Evolutionary conservation across 179 eudicot species (phyloP), one percentile per base, ranked within the genome.

Genomic region (Nepenthes alata): DNA sequence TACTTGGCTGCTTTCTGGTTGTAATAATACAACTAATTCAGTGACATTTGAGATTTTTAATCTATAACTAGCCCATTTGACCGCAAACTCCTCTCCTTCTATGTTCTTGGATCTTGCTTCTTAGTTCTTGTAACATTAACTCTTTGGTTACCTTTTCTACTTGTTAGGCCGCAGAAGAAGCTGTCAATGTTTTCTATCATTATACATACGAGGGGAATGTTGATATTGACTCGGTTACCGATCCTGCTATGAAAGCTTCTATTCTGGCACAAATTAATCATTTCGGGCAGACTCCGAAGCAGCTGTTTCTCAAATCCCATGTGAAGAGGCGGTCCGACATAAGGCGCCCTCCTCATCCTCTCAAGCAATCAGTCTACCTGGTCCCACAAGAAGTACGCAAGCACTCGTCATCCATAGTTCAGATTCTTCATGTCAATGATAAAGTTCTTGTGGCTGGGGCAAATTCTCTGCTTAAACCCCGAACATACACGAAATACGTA

Each of bases 221-320:
- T 52, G 97, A 94, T 67, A 94, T 94, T 57, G 99, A 94, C 69
- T 75, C 97, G 3, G 89, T 94, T 5, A 72, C 89, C 25, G 99
- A 93, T 70, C 97, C 99, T 64, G 87, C 93, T 37, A 81, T 90
- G 97, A 94, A 94, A 80, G 99, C 99, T 52, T 85, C 99, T 11
- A 90, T 90, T 70, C 87, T 94, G 51, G 99, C 99, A 5, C 99
- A 94, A 65, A 94, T 94, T 48, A 94, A 94, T 73, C 95, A 94
- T 82, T 94, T 94, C 62, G 99, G 99, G 37, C 99, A 94, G 72
- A 94, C 99, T 37, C 99, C 99, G 6, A 94, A 87, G 66, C 99
- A 94, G 67, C 79, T 94, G 7, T 94, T 94, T 63, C 83, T 72
- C 45, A 94, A 87, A 57, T 77, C 99, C 62, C 99, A 94, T 70